These are phyloP conservation scores for Penstemon barbatus DNA, from an alignment of 257 asterid genomes.

Conservation along the genomic window DNA sequence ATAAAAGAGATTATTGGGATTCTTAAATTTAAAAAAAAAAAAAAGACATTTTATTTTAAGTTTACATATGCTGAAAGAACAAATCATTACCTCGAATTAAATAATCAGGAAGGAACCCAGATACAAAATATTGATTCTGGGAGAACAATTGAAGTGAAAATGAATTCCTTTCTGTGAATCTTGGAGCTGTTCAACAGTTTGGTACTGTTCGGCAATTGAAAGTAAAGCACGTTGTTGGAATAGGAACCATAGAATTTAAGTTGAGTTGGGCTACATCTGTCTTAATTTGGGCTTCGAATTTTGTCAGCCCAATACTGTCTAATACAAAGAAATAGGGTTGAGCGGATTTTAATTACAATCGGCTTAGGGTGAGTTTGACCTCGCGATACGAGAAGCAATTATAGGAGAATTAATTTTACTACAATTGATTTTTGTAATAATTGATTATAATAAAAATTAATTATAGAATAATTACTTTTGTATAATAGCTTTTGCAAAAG, in stretches of 20 bases:
- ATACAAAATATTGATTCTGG: conserved; percentile 2
- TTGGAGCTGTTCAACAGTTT: conserved; percentile 14
- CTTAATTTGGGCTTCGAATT: neutral
- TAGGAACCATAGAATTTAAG: conserved; percentile 26
- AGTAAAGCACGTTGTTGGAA: conserved; percentile 29
- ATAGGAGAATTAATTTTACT: too few relatives aligned
- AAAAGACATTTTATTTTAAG: neutral
- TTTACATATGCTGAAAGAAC: neutral
- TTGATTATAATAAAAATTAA: too few relatives aligned
- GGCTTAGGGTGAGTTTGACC: too few relatives aligned
- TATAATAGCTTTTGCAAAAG: too few relatives aligned
- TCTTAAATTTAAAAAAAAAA: neutral
- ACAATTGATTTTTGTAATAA: too few relatives aligned
- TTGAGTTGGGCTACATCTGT: neutral
- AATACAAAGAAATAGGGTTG: neutral
- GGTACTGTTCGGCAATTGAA: conserved; percentile 17
- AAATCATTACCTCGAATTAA: conserved; percentile 33
- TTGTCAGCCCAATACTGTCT: neutral
- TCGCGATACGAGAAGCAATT: too few relatives aligned
- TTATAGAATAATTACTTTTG: too few relatives aligned
- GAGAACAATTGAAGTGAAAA: neutral
- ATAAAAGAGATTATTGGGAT: neutral
- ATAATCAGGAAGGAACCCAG: conserved; percentile 19
- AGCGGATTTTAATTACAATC: neutral
- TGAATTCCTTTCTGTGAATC: neutral